Evolutionary conservation across 768 basidiomycete genomes (phyloP), one percentile per base, ranked within the genome.

Genomic region (Asterophora lycoperdoides): DNA sequence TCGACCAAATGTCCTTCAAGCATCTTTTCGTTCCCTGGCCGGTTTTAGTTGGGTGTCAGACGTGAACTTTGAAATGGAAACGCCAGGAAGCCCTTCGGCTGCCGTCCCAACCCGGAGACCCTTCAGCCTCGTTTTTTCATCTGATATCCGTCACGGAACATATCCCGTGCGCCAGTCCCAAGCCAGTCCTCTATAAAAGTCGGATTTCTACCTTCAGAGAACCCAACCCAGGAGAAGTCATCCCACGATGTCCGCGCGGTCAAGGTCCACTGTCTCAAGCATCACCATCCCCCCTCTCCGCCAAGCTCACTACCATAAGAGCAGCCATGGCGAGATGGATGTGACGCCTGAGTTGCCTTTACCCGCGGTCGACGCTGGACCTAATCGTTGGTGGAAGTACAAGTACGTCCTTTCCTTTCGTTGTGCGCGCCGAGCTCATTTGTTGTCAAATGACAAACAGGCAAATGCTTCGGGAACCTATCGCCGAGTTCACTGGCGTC

Each of bases 401-500:
- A 61, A 60, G 64, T 66, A 36, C 33, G 54, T 49, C n/a, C 5
- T 46, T 36, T 19, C 9, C n/a, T 4, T 42, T 8, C 18, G 2
- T 19, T 37, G 33, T 11, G 13, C 14, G 3, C 4, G 20, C 32
- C 10, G 19, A 28, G 26, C 23, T 44, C 11, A 23, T 33, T 28
- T 23, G 36, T 37, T n/a, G 28, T 43, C 10, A 11, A n/a, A n/a
- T n/a, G n/a, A n/a, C n/a, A n/a, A 41, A 17, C 23, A 66, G 66
- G 17, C 64, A 68, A 53, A 55, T 62, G 44, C 53, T 68, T 13
- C 62, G 65, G 30, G 65, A 67, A 51, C 58, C 75, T n/a, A 69
- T 71, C 6, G 80, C 78, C 18, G 79, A 81, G 57, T 81, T 80
- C 56, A 53, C 75, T 35, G 79, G 80, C 17, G 72, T 74, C 14